Percentiles rank a stretch among this genome's conserved stretches.
phyloP scores from a whole-genome alignment of 2,329 filamentous ascomycete genomes.

The Epichloe festucae region DNA sequence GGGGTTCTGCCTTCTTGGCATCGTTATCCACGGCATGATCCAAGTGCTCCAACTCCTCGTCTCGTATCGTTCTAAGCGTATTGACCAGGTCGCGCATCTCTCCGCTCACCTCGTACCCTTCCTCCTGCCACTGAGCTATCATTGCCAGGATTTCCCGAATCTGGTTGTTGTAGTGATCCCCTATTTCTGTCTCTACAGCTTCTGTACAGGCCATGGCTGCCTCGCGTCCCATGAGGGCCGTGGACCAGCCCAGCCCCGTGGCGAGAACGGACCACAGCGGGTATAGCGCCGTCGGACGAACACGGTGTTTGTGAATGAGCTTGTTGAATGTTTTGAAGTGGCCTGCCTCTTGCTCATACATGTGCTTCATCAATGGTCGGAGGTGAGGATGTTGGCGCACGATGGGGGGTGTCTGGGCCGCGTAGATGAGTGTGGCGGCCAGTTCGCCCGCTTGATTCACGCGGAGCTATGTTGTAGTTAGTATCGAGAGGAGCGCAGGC shows the following conservation, averaged over 20 bases:
- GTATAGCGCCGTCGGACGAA: constrained; percentile 86
- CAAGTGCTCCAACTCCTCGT: constrained; percentile 93
- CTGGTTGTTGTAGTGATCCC: constrained; percentile 88
- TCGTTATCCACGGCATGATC: constrained; percentile 93
- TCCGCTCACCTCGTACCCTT: constrained; percentile 67
- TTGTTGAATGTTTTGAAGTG: constrained; percentile 80
- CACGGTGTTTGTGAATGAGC: constrained; percentile 71
- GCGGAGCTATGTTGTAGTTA: constrained; percentile 45
- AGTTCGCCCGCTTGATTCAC: constrained; percentile 97
- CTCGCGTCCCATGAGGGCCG: constrained; percentile 77
- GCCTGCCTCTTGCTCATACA: constrained; percentile 91
- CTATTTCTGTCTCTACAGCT: constrained; percentile 96
- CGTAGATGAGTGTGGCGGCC: constrained; percentile 91
- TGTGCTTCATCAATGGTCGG: constrained; percentile 84
- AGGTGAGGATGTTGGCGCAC: constrained; percentile 73
- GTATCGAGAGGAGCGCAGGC: background rate
- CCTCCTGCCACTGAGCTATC: constrained; percentile 59
- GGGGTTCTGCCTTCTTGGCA: constrained; percentile 76
- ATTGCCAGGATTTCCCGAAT: constrained; percentile 72
- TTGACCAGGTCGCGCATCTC: constrained; percentile 62
- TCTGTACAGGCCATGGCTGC: constrained; percentile 98
- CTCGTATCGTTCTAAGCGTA: constrained; percentile 71
- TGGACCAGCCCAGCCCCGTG: constrained; percentile 75
- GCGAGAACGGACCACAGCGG: constrained; percentile 78
- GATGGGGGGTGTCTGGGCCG: constrained; percentile 75